These are phyloP conservation scores for Solanum microdontum DNA, from an alignment of 257 asterid species.

Conservation along the genomic window DNA sequence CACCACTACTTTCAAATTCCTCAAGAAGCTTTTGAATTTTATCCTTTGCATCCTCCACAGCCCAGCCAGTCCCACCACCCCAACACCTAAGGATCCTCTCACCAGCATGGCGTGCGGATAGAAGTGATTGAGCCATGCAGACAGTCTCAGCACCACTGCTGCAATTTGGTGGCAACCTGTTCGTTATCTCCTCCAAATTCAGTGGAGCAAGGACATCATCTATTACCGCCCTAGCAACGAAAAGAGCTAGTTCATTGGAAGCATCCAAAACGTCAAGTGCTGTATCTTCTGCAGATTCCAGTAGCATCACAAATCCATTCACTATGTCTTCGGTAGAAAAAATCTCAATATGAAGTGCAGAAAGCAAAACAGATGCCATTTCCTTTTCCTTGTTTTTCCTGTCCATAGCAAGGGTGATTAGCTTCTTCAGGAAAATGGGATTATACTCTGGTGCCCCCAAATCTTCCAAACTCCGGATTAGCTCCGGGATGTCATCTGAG, in stretches of 20 bases:
- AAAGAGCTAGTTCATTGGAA: constrained; percentile 78
- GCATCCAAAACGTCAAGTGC: constrained; percentile 91
- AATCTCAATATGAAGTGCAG: constrained; percentile 82
- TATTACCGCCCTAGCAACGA: constrained; percentile 81
- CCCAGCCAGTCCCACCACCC: constrained; percentile 99
- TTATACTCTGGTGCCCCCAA: constrained; percentile 56
- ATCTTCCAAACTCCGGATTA: constrained; percentile 81
- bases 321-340: constrained; percentile 83
- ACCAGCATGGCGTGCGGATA: constrained; percentile 97
- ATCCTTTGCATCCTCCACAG: constrained; percentile 98
- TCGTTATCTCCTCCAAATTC: constrained; percentile 67
- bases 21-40: constrained; percentile 90
- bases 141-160: constrained; percentile 64
- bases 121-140: constrained; percentile 57
- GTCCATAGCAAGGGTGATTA: constrained; percentile 85
- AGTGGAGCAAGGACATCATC: constrained; percentile 90
- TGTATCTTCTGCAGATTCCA: constrained; percentile 93
- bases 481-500: constrained; percentile 92
- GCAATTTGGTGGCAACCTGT: constrained; percentile 49
- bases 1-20: constrained; percentile 93
- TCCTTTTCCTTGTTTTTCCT: constrained; percentile 89
- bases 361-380: constrained; percentile 90
- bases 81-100: constrained; percentile 98
- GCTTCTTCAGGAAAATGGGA: constrained; percentile 77
- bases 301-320: constrained; percentile 66